phyloP scores from a whole-genome alignment of 1,284 basidiomycete genomes.

The Trametes polyzona region DNA sequence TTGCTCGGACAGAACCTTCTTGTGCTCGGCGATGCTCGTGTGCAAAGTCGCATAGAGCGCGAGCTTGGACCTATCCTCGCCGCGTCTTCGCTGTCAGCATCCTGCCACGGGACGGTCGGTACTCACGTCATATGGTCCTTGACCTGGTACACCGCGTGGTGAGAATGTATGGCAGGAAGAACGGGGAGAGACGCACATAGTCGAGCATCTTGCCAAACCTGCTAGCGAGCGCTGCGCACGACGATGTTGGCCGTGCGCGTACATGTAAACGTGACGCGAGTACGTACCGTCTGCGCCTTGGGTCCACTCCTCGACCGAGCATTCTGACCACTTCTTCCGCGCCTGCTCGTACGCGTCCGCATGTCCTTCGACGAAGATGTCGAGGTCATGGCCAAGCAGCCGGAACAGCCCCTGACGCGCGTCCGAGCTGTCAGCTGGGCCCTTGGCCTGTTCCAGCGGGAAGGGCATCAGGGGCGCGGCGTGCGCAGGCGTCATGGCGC shows the following conservation, averaged over 20 bases:
- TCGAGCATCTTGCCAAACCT: constrained; percentile 34
- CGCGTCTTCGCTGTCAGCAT: not conserved
- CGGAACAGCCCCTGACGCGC: constrained; percentile 26
- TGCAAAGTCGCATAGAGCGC: constrained; percentile 31
- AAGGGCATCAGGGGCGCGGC: not conserved
- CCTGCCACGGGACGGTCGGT: not conserved
- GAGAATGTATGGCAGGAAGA: not conserved
- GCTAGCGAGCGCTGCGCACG: constrained; percentile 24
- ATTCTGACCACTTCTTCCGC: constrained; percentile 37
- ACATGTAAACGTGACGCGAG: not conserved
- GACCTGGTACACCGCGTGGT: constrained; percentile 27
- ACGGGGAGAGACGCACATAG: constrained; percentile 27
- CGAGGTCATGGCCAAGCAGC: constrained; percentile 34
- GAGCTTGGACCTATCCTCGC: constrained; percentile 30
- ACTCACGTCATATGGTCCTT: constrained; percentile 38
- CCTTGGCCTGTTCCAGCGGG: not conserved
- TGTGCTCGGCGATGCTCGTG: constrained; percentile 26
- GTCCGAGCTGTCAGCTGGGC: not conserved
- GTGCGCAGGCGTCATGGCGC: not conserved
- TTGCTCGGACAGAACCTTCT: constrained; percentile 26
- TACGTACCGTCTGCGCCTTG: constrained; percentile 34
- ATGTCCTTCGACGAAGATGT: constrained; percentile 29
- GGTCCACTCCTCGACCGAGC: constrained; percentile 37
- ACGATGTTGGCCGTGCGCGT: not conserved
- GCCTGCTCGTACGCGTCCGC: constrained; percentile 32